Base-by-base conservation (phyloP, 345 rosid genomes). In the Dovyalis caffra region DNA sequence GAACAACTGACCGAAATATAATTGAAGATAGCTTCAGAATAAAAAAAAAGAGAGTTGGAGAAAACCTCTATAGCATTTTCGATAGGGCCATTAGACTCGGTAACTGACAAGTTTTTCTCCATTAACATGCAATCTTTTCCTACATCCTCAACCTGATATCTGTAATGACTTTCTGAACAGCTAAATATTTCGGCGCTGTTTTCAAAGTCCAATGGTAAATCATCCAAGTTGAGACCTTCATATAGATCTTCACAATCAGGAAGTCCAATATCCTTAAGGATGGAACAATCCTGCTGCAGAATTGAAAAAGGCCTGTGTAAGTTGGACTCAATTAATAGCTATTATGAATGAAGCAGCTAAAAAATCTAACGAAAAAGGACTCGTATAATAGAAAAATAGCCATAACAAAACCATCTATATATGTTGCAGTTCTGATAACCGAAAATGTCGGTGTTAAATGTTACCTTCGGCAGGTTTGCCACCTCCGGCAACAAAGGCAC, bases 191-290 rank as follows among this genome's bases (percentile, higher is more conserved):
- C 90, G 34, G 87, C 87, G 23, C 80, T 85, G 67, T 80, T 82
- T 47, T 82, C 92, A 58, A 86, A 83, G 71, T 77, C 74, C 70
- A 88, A 70, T 8, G 81, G 83, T n/a, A 87, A 83, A 81, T 84
- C 84, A 29, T 90, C 90, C 66, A 88, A 73, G 77, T 80, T 83
- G 31, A 89, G 77, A 75, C 80, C 85, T 77, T 82, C 88, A 56
- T 87, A 91, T 56, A 93, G 76, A 87, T 87, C 86, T 43, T 85
- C 89, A 28, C 80, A 81, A 66, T 85, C 88, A 12, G 72, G 85
- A 70, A 82, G 80, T 75, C 79, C 84, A 74, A 87, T 72, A 71
- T 77, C 82, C 73, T 84, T 85, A 23, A 85, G 68, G 35, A 71
- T 35, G 18, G 86, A 78, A 65, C 79, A 77, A n/a, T 47, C 90